Percentiles rank a stretch among this genome's conserved stretches.
These are phyloP conservation scores for Cadophora sp. DNA, from an alignment of 2,329 filamentous ascomycete species.

Conservation along the genomic window DNA sequence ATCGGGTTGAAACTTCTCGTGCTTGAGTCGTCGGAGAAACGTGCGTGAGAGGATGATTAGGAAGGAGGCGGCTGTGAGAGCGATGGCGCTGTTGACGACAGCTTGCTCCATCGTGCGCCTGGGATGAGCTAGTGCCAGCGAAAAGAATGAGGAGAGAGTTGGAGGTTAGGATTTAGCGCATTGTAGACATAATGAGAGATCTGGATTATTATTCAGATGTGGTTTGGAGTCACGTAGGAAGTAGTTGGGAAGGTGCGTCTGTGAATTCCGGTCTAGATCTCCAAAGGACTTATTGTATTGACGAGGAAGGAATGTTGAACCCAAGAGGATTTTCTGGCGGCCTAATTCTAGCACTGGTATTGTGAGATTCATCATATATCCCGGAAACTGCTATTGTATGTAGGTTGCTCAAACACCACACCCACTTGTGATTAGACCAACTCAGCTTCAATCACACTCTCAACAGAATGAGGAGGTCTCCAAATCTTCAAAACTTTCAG, in stretches of 20 bases:
- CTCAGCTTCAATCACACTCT: background rate
- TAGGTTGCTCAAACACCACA: too few species aligned
- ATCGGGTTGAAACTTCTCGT: conserved; percentile 33
- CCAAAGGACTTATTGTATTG: background rate
- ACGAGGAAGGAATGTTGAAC: background rate
- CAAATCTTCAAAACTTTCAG: background rate
- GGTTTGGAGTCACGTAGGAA: background rate
- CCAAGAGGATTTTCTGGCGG: background rate
- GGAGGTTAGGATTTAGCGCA: background rate
- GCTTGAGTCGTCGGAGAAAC: conserved; percentile 34
- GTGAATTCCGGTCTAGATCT: background rate
- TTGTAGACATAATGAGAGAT: background rate
- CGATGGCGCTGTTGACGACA: conserved; percentile 29
- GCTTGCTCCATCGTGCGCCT: conserved; percentile 19
- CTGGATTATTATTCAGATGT: background rate
- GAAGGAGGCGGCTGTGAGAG: conserved; percentile 31
- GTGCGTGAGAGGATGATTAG: conserved; percentile 33
- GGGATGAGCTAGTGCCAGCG: background rate
- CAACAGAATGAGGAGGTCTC: background rate
- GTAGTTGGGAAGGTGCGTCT: background rate
- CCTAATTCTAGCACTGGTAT: too few species aligned
- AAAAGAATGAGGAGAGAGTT: background rate
- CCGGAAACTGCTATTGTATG: too few species aligned
- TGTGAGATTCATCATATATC: too few species aligned
- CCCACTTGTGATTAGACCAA: background rate